Percentiles rank a stretch among this genome's conserved stretches.
Conservation (phyloP, 208 protist species). For the Crithidia fasciculata region DNA sequence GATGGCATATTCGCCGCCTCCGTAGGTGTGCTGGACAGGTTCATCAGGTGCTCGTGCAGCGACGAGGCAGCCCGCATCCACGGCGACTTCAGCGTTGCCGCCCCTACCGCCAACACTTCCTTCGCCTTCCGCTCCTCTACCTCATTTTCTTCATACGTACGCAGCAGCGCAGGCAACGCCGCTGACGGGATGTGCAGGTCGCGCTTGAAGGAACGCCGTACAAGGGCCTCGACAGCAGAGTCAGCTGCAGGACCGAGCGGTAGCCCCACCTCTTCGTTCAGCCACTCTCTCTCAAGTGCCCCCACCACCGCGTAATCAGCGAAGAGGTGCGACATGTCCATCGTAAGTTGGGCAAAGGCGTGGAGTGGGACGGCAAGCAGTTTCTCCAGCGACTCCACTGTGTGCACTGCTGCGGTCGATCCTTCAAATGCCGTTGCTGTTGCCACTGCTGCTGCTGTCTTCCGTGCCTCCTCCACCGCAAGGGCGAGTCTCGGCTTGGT, state of each 20-base stretch:
- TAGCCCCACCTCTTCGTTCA: conserved; percentile 41
- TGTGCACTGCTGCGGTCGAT: background rate
- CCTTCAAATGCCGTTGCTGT: background rate
- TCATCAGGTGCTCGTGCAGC: conserved; percentile 7
- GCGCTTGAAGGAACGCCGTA: conserved; percentile 74
- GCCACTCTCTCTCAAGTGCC: conserved; percentile 52
- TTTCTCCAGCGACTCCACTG: conserved; percentile 8
- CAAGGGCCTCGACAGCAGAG: conserved; percentile 43
- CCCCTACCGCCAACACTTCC: conserved; percentile 34
- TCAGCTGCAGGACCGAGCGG: conserved; percentile 21
- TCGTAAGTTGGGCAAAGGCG: conserved; percentile 43
- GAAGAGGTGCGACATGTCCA: conserved; percentile 60
- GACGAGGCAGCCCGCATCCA: conserved; percentile 27
- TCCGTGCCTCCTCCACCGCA: conserved; percentile 8
- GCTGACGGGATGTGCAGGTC: conserved; percentile 55
- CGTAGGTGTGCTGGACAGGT: background rate
- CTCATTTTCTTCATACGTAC: conserved; percentile 70
- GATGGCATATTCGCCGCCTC: background rate
- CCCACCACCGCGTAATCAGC: conserved; percentile 48
- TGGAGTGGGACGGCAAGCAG: conserved; percentile 30
- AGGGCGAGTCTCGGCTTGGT: conserved; percentile 18
- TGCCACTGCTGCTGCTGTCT: background rate
- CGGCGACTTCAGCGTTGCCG: conserved; percentile 19
- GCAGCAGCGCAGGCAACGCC: conserved; percentile 36
- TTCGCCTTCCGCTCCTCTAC: conserved; percentile 62